phyloP scores from a whole-genome alignment of 2,329 filamentous ascomycete genomes.

The Sporothrix euskadiensis region DNA sequence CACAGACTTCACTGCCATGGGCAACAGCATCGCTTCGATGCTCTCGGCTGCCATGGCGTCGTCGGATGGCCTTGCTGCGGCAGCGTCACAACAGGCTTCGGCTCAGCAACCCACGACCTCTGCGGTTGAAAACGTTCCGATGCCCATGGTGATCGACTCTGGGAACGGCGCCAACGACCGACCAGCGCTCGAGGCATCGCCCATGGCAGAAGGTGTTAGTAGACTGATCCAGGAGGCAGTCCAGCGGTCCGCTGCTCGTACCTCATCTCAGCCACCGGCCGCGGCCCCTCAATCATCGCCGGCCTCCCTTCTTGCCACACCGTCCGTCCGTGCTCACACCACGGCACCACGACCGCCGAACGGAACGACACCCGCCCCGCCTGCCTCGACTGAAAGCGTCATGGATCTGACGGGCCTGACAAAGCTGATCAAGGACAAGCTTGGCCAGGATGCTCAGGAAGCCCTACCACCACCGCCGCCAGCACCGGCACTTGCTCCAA shows the following conservation, averaged over 20 bases:
- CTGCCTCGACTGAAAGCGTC: slow-evolving; percentile 11
- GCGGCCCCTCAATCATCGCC: neutral
- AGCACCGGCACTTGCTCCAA: neutral
- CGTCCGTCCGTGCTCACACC: slow-evolving; percentile 4
- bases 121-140: neutral
- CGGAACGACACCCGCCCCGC: neutral
- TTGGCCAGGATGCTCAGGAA: slow-evolving; percentile 29
- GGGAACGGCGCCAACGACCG: neutral
- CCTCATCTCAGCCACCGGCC: neutral
- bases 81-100: neutral
- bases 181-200: neutral
- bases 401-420: slow-evolving; percentile 36
- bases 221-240: slow-evolving; percentile 35
- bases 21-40: slow-evolving; percentile 29
- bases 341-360: neutral
- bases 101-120: neutral
- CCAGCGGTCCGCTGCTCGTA: slow-evolving; percentile 27
- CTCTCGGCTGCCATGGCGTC: slow-evolving; percentile 27
- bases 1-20: neutral
- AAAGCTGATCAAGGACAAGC: slow-evolving; percentile 36
- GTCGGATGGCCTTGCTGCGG: neutral
- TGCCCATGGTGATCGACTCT: neutral
- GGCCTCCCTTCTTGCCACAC: neutral
- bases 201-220: slow-evolving; percentile 28
- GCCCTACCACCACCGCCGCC: neutral